These are phyloP conservation scores for Tolypocladium inflatum DNA, from an alignment of 2,329 filamentous ascomycete species.

Conservation along the genomic window DNA sequence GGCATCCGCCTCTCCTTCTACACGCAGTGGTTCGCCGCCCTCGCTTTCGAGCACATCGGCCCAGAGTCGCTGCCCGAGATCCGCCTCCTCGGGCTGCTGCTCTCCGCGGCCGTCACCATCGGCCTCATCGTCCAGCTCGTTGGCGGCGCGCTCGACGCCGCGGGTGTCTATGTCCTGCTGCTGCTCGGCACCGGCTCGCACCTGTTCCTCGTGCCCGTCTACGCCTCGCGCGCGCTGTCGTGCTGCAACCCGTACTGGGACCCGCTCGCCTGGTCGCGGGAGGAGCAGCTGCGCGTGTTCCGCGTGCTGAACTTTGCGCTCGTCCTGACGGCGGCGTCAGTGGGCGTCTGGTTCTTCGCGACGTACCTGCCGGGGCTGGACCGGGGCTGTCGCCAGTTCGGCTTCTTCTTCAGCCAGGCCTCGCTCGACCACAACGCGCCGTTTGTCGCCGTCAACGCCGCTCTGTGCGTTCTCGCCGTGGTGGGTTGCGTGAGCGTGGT, in stretches of 20 bases:
- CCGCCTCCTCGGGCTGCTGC: conserved; percentile 20
- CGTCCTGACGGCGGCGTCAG: conserved; percentile 14
- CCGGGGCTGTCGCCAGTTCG: conserved; percentile 16
- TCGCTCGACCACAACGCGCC: conserved; percentile 13
- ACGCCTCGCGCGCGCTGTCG: conserved; percentile 21
- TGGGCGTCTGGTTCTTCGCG: conserved; percentile 23
- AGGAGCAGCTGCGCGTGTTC: conserved; percentile 15
- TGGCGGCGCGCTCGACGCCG: conserved; percentile 11
- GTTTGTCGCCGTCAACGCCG: conserved; percentile 18
- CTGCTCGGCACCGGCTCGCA: conserved; percentile 20
- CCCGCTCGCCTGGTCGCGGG: conserved; percentile 16
- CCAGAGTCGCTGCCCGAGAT: conserved; percentile 16
- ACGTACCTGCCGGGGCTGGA: conserved; percentile 12
- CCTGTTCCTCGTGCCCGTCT: conserved; percentile 21
- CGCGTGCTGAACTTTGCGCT: conserved; percentile 14
- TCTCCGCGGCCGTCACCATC: conserved; percentile 16
- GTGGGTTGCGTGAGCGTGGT: conserved; percentile 11
- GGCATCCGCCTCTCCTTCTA: conserved; percentile 4
- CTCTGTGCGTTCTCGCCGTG: conserved; percentile 19
- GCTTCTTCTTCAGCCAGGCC: conserved; percentile 22
- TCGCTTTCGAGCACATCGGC: conserved; percentile 20
- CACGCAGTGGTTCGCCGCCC: conserved; percentile 23
- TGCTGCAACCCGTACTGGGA: conserved; percentile 20
- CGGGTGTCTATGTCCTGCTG: conserved; percentile 22
- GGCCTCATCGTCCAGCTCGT: conserved; percentile 18